Conservation (phyloP, 768 basidiomycete species). For the Boletus subparvulus region DNA sequence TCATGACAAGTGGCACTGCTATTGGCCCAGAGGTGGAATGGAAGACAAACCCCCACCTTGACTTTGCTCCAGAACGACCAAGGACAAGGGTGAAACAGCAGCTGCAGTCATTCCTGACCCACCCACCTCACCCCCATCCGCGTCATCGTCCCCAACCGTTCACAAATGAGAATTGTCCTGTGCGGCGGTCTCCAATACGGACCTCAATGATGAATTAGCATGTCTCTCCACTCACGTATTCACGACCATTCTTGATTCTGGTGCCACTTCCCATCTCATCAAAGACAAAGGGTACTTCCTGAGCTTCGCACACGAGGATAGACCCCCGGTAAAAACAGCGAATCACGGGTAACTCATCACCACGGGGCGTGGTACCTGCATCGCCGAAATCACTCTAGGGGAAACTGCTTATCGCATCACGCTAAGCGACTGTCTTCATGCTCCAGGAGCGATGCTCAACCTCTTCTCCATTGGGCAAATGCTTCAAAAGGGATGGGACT, state of each 20-base stretch:
- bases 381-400: not conserved
- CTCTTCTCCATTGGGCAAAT: not conserved
- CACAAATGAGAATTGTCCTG: not conserved
- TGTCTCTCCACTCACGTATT: too few species aligned
- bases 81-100: not conserved
- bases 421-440: not conserved
- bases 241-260: not conserved
- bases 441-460: fast-evolving
- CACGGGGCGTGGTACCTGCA: not conserved
- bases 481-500: not conserved
- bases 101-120: too few species aligned
- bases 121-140: too few species aligned
- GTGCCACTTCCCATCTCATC: not conserved
- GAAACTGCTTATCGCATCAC: not conserved
- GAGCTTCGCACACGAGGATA: not conserved
- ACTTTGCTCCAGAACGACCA: not conserved
- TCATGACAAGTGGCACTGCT: not conserved
- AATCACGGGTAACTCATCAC: not conserved
- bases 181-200: not conserved
- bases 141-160: too few species aligned
- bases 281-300: not conserved
- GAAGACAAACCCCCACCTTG: not conserved
- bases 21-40: not conserved
- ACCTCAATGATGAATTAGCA: too few species aligned
- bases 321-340: not conserved